A percentile compares a stretch with the other conserved stretches of the same genome.
These are phyloP conservation scores for Euptelea pleiosperma DNA, from an alignment of 164 flowering plant genomes.

Conservation along the genomic window DNA sequence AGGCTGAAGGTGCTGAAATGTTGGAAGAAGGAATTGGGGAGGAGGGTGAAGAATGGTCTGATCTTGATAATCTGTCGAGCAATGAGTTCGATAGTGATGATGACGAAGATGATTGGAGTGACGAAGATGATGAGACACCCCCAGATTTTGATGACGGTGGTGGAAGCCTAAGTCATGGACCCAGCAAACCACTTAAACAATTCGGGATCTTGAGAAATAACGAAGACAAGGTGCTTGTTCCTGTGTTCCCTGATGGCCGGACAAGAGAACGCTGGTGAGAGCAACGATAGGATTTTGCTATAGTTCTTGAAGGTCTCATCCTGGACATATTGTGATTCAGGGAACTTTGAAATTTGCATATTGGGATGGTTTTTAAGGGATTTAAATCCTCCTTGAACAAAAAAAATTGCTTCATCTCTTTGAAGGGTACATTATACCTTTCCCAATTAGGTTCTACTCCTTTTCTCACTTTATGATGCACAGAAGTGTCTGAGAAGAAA, in stretches of 20 bases:
- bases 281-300: neutral
- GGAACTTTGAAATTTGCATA: neutral
- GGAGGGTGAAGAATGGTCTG: conserved; percentile 61
- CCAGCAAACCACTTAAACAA: conserved; percentile 25
- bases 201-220: conserved; percentile 19
- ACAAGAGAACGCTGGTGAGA: conserved; percentile 90
- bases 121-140: conserved; percentile 67
- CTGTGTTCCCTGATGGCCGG: conserved; percentile 70
- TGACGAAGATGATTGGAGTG: conserved; percentile 58
- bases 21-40: conserved; percentile 35
- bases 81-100: conserved; percentile 41
- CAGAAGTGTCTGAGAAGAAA: too few relatives aligned
- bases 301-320: neutral
- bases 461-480: too few relatives aligned
- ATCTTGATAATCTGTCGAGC: conserved; percentile 37
- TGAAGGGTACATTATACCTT: too few relatives aligned
- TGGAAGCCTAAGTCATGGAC: conserved; percentile 31
- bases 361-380: neutral
- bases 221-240: conserved; percentile 45
- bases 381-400: neutral
- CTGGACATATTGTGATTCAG: neutral
- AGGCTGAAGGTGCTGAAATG: conserved; percentile 23
- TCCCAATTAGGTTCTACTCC: too few relatives aligned
- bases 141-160: conserved; percentile 72
- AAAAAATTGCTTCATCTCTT: too few relatives aligned